phyloP scores from a whole-genome alignment of 768 basidiomycete genomes.

The Polyporus arcularius region DNA sequence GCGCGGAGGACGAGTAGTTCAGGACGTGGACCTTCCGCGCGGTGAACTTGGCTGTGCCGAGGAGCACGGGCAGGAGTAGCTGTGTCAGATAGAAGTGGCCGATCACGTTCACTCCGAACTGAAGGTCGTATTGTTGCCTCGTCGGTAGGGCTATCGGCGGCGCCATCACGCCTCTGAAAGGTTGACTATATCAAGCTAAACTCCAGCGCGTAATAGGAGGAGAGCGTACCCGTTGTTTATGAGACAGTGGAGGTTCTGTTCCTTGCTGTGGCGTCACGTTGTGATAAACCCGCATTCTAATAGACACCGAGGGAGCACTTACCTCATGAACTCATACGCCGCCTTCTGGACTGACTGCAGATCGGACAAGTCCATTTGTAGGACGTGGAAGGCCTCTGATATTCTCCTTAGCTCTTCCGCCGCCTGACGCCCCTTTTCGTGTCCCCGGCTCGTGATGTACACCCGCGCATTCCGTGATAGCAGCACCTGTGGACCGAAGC shows the following conservation, averaged over 20 bases:
- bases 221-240: slow-evolving; percentile 58
- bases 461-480: slow-evolving; percentile 11
- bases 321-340: slow-evolving; percentile 8
- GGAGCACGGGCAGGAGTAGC: slow-evolving; percentile 48
- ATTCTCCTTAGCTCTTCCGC: slow-evolving; percentile 5
- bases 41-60: slow-evolving; percentile 38
- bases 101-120: slow-evolving; percentile 42
- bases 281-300: too few relatives aligned
- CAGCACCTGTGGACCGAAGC: background rate
- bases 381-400: slow-evolving; percentile 8
- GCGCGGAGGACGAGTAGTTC: slow-evolving; percentile 41
- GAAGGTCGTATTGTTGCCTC: slow-evolving; percentile 41
- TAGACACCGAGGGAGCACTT: background rate
- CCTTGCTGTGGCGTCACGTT: slow-evolving; percentile 28
- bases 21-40: slow-evolving; percentile 47
- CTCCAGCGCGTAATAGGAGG: too few relatives aligned
- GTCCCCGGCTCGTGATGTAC: slow-evolving; percentile 9
- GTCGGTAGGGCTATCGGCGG: slow-evolving; percentile 4
- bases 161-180: slow-evolving; percentile 32
- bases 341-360: slow-evolving; percentile 5
- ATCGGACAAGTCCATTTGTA: slow-evolving; percentile 5
- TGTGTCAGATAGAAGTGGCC: slow-evolving; percentile 58
- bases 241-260: slow-evolving; percentile 44
- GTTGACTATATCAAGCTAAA: too few relatives aligned
- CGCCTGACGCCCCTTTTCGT: background rate